Base-by-base conservation (phyloP, 2,329 filamentous ascomycete species). In the Colletotrichum sp. region DNA sequence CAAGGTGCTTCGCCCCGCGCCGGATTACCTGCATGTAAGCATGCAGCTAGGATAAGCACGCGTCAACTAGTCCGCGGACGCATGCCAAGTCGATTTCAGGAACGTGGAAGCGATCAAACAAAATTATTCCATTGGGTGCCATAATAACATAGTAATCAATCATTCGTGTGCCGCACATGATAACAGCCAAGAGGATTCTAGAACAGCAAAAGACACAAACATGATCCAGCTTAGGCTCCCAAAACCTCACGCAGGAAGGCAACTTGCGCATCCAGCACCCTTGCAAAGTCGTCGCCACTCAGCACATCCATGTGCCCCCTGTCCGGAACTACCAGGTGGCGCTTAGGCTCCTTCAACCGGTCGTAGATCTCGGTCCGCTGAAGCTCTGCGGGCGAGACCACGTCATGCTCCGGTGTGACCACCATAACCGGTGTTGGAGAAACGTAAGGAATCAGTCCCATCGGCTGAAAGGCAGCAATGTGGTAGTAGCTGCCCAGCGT, bases 401-500 rank as follows among this genome's bases (percentile, higher is more conserved):
- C n/a, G 32, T 84, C 82, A 4, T 80, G 24, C 68, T 83, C 81
- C 0, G 81, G 80, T 1, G 80, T 79, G 2, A 84, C 69, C 69
- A 84, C 78, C 78, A 84, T 69, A 10, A 79, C 78, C 0, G 81
- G 81, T 2, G 76, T 78, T 21, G 78, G 74, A 1, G 78, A 67
- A 12, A 80, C 65, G 55, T 72, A 70, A 30, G 74, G 77, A 24
- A 83, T 8, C 2, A 78, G 60, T 21, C 77, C 74, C 24, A 72
- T 69, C 1, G 81, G 80, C 24, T 78, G 57, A 28, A 77, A 81
- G 26, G 79, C 9, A 5, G 79, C 80, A 49, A 83, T 49, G 68
- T 80, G 80, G 44, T 80, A 73, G 73, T 82, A 81, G 12, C 76
- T 80, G 78, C 81, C 80, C 24, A 84, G 57, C 10, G 80, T 81